Conservation (phyloP, 352 stramenopile genomes). For the Phytophthora syringae region DNA sequence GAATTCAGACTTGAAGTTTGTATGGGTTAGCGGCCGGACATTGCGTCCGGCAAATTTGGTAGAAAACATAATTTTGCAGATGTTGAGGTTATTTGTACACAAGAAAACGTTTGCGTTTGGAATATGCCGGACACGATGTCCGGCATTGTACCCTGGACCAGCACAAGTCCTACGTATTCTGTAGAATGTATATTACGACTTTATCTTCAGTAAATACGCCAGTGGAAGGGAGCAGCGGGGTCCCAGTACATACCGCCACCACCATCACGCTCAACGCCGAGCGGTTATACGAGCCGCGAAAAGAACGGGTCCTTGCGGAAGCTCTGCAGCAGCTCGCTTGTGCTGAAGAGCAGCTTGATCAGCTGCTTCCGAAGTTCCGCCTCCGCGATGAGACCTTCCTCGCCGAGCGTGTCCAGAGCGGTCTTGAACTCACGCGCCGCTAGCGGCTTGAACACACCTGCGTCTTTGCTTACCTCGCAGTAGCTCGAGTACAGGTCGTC, state of each 20-base stretch:
- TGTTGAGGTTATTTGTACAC: too few relatives aligned
- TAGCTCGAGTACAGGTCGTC: conserved; percentile 76
- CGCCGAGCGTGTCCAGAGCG: conserved; percentile 70
- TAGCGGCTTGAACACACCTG: conserved; percentile 71
- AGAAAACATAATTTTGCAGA: too few relatives aligned
- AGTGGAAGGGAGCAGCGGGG: conserved; percentile 3
- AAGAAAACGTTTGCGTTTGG: too few relatives aligned
- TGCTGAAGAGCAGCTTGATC: conserved; percentile 74
- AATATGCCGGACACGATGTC: too few relatives aligned
- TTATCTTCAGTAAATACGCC: conserved; percentile 37
- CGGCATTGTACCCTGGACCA: too few relatives aligned
- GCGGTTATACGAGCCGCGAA: conserved; percentile 62
- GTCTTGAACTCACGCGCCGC: conserved; percentile 67
- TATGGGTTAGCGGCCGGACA: too few relatives aligned
- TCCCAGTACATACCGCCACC: background rate
- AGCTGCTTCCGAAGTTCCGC: conserved; percentile 74
- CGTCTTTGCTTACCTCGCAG: conserved; percentile 69
- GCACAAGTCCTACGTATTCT: too few relatives aligned
- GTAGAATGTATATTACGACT: conserved; percentile 39
- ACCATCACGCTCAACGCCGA: conserved; percentile 12
- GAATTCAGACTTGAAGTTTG: too few relatives aligned
- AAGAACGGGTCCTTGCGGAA: conserved; percentile 84
- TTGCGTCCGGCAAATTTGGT: too few relatives aligned
- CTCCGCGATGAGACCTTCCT: conserved; percentile 67
- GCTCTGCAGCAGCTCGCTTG: conserved; percentile 71